These are phyloP conservation scores for Ophiostoma sp. DNA, from an alignment of 2,329 filamentous ascomycete genomes.

Conservation along the genomic window DNA sequence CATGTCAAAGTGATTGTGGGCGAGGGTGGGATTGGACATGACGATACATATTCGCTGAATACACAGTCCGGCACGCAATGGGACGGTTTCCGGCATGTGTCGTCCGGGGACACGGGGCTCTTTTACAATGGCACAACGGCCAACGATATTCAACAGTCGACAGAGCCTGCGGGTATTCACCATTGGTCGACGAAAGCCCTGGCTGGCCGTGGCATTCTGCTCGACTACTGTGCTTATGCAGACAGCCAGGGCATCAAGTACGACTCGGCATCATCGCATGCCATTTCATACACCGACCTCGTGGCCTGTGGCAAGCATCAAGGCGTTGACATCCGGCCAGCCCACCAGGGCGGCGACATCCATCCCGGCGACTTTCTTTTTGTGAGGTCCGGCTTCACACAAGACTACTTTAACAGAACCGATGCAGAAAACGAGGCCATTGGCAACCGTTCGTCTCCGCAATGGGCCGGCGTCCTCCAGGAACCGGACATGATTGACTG, in stretches of 20 bases:
- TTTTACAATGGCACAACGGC: conserved; percentile 24
- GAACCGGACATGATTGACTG: conserved; percentile 52
- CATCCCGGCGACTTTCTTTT: conserved; percentile 57
- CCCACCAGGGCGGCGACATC: conserved; percentile 39
- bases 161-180: conserved; percentile 4
- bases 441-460: background rate
- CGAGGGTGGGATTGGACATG: conserved; percentile 19
- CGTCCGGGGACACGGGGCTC: background rate
- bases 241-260: conserved; percentile 44
- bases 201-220: conserved; percentile 51
- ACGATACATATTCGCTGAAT: conserved; percentile 25
- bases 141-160: conserved; percentile 1
- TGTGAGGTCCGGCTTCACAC: conserved; percentile 54
- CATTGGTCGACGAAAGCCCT: conserved; percentile 46
- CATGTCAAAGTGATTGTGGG: conserved; percentile 1
- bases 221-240: conserved; percentile 49
- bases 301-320: conserved; percentile 47
- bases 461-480: conserved; percentile 50
- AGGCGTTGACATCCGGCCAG: conserved; percentile 23
- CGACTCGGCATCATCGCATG: conserved; percentile 42
- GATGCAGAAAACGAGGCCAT: conserved; percentile 22
- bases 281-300: conserved; percentile 47
- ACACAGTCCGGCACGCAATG: conserved; percentile 28
- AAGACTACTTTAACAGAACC: conserved; percentile 43
- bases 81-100: conserved; percentile 29